Conservation (phyloP, 2,329 filamentous ascomycete species). For the Fusarium nematophilum region DNA sequence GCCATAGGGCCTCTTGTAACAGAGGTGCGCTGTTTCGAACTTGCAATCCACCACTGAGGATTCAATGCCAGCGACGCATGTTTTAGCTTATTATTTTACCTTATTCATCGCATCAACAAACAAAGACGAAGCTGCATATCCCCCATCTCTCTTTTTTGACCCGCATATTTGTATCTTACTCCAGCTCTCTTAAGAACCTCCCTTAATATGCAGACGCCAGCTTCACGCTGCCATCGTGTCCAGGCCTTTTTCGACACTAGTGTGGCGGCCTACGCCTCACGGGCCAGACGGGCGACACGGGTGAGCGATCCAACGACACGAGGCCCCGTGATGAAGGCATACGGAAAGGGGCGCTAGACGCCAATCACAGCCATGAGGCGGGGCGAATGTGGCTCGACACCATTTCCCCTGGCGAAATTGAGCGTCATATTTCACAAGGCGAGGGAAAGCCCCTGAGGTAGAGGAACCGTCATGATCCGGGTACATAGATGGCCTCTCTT, state of each 20-base stretch:
- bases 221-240: slow-evolving; percentile 1
- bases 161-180: not conserved
- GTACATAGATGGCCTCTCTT: not conserved
- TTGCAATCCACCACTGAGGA: slow-evolving; percentile 7
- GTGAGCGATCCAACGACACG: slow-evolving; percentile 42
- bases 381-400: slow-evolving; percentile 43
- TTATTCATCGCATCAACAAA: not conserved
- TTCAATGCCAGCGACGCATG: not conserved
- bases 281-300: slow-evolving; percentile 28
- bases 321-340: slow-evolving; percentile 36
- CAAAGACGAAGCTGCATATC: not conserved
- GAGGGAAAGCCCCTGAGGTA: slow-evolving; percentile 23
- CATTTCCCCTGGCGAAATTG: slow-evolving; percentile 44
- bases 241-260: slow-evolving; percentile 1
- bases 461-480: not conserved
- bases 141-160: not conserved
- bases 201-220: not conserved
- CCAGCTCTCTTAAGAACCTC: not conserved
- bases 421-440: slow-evolving; percentile 24
- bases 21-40: slow-evolving; percentile 11
- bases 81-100: slow-evolving; percentile 1
- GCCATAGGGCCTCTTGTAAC: slow-evolving; percentile 7
- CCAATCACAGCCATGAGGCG: slow-evolving; percentile 35
- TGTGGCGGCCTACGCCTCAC: slow-evolving; percentile 17
- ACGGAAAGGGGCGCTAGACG: slow-evolving; percentile 32